Conservation (phyloP, 2,329 filamentous ascomycete genomes). For the Nigrospora sphaerica region DNA sequence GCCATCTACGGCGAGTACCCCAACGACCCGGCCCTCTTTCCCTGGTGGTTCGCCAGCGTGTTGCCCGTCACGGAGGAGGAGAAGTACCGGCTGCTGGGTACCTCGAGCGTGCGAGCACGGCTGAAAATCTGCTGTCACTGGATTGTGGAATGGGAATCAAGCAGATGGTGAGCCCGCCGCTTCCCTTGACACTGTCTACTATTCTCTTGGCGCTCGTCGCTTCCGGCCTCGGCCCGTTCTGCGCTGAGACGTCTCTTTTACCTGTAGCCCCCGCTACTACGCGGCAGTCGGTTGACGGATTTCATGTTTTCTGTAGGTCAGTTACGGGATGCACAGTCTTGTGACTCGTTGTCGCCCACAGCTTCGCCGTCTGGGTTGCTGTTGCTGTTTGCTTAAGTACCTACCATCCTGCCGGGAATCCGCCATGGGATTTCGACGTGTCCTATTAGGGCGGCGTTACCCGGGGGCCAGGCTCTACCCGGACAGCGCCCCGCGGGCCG, state of each 20-base stretch:
- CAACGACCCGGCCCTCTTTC: constrained; percentile 67
- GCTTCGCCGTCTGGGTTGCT: constrained; percentile 1
- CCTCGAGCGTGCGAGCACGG: constrained; percentile 70
- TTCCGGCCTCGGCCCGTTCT: not conserved
- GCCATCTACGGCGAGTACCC: constrained; percentile 72
- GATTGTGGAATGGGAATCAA: constrained; percentile 66
- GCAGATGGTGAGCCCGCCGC: constrained; percentile 55
- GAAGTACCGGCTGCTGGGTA: constrained; percentile 69
- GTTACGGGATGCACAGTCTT: constrained; percentile 6
- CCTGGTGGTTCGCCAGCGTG: constrained; percentile 86
- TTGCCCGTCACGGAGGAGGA: constrained; percentile 70
- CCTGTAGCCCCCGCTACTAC: not conserved
- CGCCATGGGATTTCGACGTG: not conserved
- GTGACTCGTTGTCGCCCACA: constrained; percentile 4
- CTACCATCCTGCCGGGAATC: not conserved
- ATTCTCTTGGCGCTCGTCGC: not conserved
- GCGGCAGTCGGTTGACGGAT: not conserved
- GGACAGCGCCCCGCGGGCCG: too few relatives aligned
- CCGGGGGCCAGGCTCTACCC: not conserved
- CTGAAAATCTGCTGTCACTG: constrained; percentile 77
- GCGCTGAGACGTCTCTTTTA: not conserved
- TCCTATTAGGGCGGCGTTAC: not conserved
- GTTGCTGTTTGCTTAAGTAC: not conserved
- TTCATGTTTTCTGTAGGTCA: constrained; percentile 1
- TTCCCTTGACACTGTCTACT: not conserved